Evolutionary conservation across 208 protist species (phyloP).

Genomic region (Trypanosoma cruzi): DNA sequence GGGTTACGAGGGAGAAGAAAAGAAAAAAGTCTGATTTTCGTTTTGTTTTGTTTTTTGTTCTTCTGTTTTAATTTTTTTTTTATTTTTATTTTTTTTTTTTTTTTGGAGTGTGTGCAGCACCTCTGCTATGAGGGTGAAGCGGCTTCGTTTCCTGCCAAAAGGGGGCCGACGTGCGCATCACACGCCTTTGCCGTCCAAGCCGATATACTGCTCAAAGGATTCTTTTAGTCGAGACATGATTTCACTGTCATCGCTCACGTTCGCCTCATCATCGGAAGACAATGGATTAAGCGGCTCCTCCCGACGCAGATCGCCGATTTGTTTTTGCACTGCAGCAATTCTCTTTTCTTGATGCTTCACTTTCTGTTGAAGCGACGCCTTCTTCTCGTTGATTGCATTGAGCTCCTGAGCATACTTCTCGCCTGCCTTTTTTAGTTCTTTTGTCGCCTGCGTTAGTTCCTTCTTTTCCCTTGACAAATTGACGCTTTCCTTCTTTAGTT

Average conservation of each 20-base stretch:
- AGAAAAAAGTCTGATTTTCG: not conserved
- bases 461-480: conserved; percentile 63
- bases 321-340: conserved; percentile 40
- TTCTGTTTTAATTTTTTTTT: conserved; percentile 9
- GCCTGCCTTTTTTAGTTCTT: conserved; percentile 59
- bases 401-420: conserved; percentile 65
- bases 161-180: not conserved
- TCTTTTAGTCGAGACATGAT: conserved; percentile 21
- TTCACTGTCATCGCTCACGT: conserved; percentile 41
- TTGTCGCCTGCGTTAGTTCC: conserved; percentile 53
- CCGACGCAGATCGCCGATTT: conserved; percentile 37
- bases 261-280: conserved; percentile 37
- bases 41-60: too few species aligned
- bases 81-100: conserved; percentile 20
- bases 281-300: conserved; percentile 51
- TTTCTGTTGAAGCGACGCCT: conserved; percentile 54
- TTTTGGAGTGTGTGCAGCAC: not conserved
- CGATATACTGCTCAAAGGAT: conserved; percentile 24
- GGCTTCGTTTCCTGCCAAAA: not conserved
- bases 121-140: not conserved
- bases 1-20: not conserved
- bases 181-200: conserved; percentile 12
- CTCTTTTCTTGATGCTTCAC: conserved; percentile 67
- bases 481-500: conserved; percentile 60
- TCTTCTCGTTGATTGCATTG: conserved; percentile 48